Evolutionary conservation across 1,284 basidiomycete species (phyloP), one percentile per base, ranked within the genome.

Genomic region (Rhodotorula sp.): DNA sequence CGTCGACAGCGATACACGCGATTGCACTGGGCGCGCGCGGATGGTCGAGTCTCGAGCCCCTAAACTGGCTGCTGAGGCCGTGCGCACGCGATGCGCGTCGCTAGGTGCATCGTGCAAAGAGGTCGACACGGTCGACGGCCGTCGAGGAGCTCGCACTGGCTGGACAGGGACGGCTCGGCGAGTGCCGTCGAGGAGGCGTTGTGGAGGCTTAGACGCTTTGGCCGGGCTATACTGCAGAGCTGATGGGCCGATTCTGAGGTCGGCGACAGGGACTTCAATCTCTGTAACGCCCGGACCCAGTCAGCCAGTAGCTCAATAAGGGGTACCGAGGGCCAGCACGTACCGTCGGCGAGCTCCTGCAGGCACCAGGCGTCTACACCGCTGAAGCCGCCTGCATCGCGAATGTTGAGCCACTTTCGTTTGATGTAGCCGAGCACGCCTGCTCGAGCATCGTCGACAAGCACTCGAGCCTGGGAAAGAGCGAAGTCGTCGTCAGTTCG

Each of bases 291-390:
- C 41, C 16, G n/a, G 48, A n/a, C 27, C 42, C 59, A n/a, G 45
- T 50, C 8, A 8, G 41, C 8, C n/a, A 34, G 46, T 2, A 13
- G 4, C 3, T 4, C 48, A 48, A 5, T n/a, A 5, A 16, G 25
- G n/a, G 41, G n/a, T 3, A 3, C 25, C 10, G 8, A 45, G 12
- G 19, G 45, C 8, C 61, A 61, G 64, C 2, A 83, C 89, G 69
- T 74, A 93, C 92, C 88, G 80, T 91, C 87, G 48, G 88, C 87
- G 58, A 97, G 91, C 78, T 97, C 95, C 79, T 93, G 90, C 67
- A 95, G 81, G 1, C 90, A 88, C 92, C 93, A 96, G 10, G 86
- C 85, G 61, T 96, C 91, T 27, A 97, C 83, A 8, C 82, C 81
- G 59, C 91, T 88, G 78, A 97, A 96, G 0, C 91, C 92, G n/a